Percentiles rank a stretch among this genome's conserved stretches.
Conservation (phyloP, 345 rosid species). For the Acer saccharum region DNA sequence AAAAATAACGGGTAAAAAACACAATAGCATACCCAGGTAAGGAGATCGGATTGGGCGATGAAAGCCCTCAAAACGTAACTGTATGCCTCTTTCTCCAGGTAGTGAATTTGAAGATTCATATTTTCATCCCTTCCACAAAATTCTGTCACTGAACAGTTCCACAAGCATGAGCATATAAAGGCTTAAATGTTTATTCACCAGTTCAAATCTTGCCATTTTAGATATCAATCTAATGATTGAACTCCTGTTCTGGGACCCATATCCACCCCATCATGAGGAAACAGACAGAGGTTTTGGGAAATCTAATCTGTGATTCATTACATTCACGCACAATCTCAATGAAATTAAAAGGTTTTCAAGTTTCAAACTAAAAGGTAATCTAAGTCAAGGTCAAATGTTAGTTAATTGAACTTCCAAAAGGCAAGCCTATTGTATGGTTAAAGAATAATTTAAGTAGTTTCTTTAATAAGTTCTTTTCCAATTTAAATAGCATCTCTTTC, state of each 20-base stretch:
- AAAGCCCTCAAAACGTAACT: conserved; percentile 35
- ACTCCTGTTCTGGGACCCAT: not conserved
- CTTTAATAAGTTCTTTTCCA: not conserved
- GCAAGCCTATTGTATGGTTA: not conserved
- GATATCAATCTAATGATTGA: not conserved
- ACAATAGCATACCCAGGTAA: conserved; percentile 35
- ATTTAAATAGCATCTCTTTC: not conserved
- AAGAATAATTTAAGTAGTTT: not conserved
- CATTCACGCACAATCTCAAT: not conserved
- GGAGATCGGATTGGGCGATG: conserved; percentile 38
- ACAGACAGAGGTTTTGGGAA: not conserved
- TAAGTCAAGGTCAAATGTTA: not conserved
- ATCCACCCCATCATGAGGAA: not conserved
- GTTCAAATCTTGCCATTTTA: not conserved
- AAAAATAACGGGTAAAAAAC: not conserved
- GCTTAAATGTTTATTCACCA: not conserved
- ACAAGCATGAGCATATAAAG: conserved; percentile 14
- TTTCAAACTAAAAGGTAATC: not conserved
- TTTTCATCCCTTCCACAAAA: conserved; percentile 17
- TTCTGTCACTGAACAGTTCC: conserved; percentile 3
- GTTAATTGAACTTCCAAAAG: not conserved
- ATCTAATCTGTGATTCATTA: not conserved
- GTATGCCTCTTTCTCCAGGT: conserved; percentile 33
- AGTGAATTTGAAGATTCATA: conserved; percentile 24
- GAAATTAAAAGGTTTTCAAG: not conserved